Base-by-base conservation (phyloP, 1,139 yeast genomes). In the Zhuliangozyma parablackwelliae region DNA sequence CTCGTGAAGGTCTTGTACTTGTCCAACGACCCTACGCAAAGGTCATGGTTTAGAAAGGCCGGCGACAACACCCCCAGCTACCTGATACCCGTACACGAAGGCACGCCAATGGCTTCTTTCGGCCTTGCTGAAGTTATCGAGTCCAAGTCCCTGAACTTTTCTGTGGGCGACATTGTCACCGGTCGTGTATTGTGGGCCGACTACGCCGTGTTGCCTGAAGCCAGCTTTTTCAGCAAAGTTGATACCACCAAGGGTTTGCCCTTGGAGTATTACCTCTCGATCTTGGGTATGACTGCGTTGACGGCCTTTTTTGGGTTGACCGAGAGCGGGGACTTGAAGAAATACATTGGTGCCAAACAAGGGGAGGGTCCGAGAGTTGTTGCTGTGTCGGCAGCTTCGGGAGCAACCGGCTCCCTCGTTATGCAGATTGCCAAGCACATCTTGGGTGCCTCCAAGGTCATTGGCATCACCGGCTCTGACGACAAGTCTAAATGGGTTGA, bases 11-110 rank as follows among this genome's bases (percentile, higher is more conserved):
- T 66, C 6, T 46, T 73, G 33, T 69, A 67, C 40, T 51, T 80
- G n/a, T 78, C 85, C 29, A 78, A 80, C 49, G 87, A 80, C 51
- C 86, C 87, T 11, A 75, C 82, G 9, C 85, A 79, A 53, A 74
- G 81, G 55, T 69, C 72, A 35, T 80, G 84, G 82, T 78, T 80
- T 35, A 65, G 63, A 41, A 65, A 65, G 40, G 63, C 57, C 39
- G 55, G 65, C 11, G 56, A 69, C 12, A 60, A 64, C 5, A 65
- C 59, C 34, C 62, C 70, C 45, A 61, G 68, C 40, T 80, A 80
- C 50, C 58, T 65, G 8, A 63, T 66, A 5, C 78, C 80, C 10
- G 64, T 75, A 13, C 50, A 58, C 31, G 57, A 66, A 35, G 80
- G 80, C 27, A 69, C 71, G 21, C 55, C 63, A 9, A 72, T 80